Evolutionary conservation across 192 early-diverging fungal species (phyloP), one percentile per base, ranked within the genome.

Genomic region (Phlyctochytrium planicorne): DNA sequence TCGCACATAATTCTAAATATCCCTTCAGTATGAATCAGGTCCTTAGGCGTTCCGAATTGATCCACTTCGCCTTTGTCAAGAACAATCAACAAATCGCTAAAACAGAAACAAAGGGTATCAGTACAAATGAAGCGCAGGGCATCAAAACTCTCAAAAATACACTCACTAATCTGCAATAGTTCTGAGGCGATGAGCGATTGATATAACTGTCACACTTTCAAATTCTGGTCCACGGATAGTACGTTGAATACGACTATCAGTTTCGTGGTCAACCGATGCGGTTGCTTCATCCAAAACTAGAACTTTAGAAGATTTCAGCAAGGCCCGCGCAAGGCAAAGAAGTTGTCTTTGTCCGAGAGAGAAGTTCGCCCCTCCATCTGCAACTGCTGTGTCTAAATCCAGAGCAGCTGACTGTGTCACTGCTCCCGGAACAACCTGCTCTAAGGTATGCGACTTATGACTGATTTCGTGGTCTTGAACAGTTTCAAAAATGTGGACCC

Each of bases 1-100:
- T 85, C 81, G 67, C 92, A 94, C 93, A 98, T 94, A 34, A 72
- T 77, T 30, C 82, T 52, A 75, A 98, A 95, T 1, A 88, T 30
- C 30, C 89, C 82, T 32, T 74, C 80, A 4, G 65, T 75, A 25
- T 70, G 68, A 59, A 92, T 65, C 73, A 94, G 75, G 2, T 71
- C 77, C 40, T 61, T 63, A 17, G 92, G 92, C 24, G 82, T 77
- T 52, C 88, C 92, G 62, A 80, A 90, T 59, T 91, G 87, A 0
- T 74, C 82, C 1, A 94, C 76, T 23, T 74, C 53, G 34, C 93
- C 93, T 20, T 88, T 76, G 53, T 91, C 88, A 24, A 95, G 74
- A 2, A 94, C 91, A 61, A 93, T 60, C 47, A 94, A 82, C 60
- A 84, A 84, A 75, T 93, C 90, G 56, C 55, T 57, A 27, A 24